These are phyloP conservation scores for Ceratocystis cubensis DNA, from an alignment of 2,329 filamentous ascomycete genomes.

Conservation along the genomic window DNA sequence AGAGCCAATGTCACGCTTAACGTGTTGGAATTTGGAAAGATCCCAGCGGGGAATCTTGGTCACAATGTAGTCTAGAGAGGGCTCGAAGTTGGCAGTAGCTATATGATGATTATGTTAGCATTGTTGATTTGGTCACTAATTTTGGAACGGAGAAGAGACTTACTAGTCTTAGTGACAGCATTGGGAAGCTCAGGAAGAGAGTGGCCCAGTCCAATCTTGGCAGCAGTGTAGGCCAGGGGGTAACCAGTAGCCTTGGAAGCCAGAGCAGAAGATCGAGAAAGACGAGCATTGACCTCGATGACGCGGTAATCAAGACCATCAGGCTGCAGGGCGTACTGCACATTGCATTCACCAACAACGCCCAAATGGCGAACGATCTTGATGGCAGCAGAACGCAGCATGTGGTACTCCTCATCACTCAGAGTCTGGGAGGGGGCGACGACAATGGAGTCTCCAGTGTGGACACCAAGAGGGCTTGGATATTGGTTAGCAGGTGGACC, in stretches of 20 bases:
- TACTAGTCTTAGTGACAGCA: slow-evolving; percentile 85
- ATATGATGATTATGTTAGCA: slow-evolving; percentile 5
- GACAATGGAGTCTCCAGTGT: slow-evolving; percentile 97
- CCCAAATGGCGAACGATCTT: slow-evolving; percentile 96
- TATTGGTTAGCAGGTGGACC: slow-evolving; percentile 50
- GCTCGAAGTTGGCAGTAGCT: slow-evolving; percentile 93
- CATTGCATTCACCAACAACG: slow-evolving; percentile 96
- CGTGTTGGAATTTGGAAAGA: slow-evolving; percentile 96
- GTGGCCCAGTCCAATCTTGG: slow-evolving; percentile 95
- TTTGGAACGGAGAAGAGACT: neutral
- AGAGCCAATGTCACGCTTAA: slow-evolving; percentile 92
- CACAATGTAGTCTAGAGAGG: slow-evolving; percentile 92
- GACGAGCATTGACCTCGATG: slow-evolving; percentile 97
- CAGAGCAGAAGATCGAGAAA: slow-evolving; percentile 90
- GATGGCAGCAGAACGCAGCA: slow-evolving; percentile 94
- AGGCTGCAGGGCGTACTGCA: slow-evolving; percentile 92
- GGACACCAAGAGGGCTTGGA: slow-evolving; percentile 77
- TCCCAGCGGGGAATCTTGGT: slow-evolving; percentile 99
- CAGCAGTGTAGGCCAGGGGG: slow-evolving; percentile 90
- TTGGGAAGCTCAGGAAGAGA: slow-evolving; percentile 92
- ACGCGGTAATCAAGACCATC: slow-evolving; percentile 96
- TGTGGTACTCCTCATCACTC: slow-evolving; percentile 97
- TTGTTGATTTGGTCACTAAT: neutral
- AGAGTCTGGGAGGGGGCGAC: slow-evolving; percentile 94
- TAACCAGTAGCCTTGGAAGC: slow-evolving; percentile 98